Percentiles rank a stretch among this genome's conserved stretches.
Evolutionary conservation across 2,329 filamentous ascomycete species (phyloP).

Genomic region (Penicillium freii): DNA sequence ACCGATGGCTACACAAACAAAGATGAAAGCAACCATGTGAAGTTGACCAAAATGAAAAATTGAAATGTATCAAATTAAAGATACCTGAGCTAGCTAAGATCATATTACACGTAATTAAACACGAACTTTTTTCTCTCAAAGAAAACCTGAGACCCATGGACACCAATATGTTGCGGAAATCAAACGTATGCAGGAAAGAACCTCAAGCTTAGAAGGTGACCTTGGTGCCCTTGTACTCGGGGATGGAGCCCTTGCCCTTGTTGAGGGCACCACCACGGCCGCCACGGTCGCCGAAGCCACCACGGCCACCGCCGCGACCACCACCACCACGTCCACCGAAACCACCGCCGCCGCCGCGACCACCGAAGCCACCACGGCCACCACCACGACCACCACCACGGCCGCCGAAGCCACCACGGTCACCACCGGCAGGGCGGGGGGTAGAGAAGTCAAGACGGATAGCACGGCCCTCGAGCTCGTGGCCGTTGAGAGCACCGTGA

Average conservation of each 20-base stretch:
- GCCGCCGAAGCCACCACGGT: slow-evolving; percentile 46
- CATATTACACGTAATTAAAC: slow-evolving; percentile 17
- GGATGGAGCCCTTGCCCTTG: slow-evolving; percentile 56
- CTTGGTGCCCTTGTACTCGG: slow-evolving; percentile 76
- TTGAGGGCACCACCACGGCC: slow-evolving; percentile 48
- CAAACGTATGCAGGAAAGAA: slow-evolving; percentile 15
- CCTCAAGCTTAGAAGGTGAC: slow-evolving; percentile 59
- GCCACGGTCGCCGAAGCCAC: slow-evolving; percentile 49
- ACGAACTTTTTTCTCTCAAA: slow-evolving; percentile 22
- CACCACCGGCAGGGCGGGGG: slow-evolving; percentile 60
- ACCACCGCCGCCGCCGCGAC: slow-evolving; percentile 46
- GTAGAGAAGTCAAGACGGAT: slow-evolving; percentile 81
- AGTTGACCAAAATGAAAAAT: slow-evolving; percentile 1
- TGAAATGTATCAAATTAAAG: slow-evolving; percentile 21
- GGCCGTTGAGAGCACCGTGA: slow-evolving; percentile 68
- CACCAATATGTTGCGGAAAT: slow-evolving; percentile 19
- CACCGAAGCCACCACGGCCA: slow-evolving; percentile 46
- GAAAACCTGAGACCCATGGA: slow-evolving; percentile 21
- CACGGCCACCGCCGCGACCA: slow-evolving; percentile 46
- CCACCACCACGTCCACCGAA: slow-evolving; percentile 43
- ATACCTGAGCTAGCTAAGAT: slow-evolving; percentile 13
- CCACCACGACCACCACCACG: slow-evolving; percentile 55
- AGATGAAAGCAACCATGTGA: neutral
- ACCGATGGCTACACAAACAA: neutral
- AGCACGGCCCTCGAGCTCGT: slow-evolving; percentile 67